Conservation (phyloP, 2,329 filamentous ascomycete species). For the Mollisia scopiformis region DNA sequence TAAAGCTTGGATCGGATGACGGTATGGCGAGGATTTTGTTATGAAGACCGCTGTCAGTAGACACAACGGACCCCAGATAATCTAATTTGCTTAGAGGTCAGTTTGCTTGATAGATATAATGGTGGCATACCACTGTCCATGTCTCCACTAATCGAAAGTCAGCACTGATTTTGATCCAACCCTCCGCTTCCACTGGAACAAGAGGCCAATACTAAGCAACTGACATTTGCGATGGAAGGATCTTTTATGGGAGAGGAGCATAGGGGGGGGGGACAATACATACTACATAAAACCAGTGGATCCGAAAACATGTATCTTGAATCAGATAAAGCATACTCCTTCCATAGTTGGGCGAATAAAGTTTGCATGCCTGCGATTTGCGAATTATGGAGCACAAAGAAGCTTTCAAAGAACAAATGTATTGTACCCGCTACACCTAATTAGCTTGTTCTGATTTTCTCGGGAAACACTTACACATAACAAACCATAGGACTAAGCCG, state of each 20-base stretch:
- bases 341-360: conserved; percentile 58
- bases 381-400: conserved; percentile 49
- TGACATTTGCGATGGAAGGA: background rate
- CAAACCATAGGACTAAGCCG: conserved; percentile 34
- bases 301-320: conserved; percentile 57
- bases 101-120: no score
- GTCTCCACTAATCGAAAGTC: conserved; percentile 19
- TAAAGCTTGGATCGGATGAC: conserved; percentile 53
- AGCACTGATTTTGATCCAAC: background rate
- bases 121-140: conserved; percentile 46
- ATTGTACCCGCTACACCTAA: conserved; percentile 30
- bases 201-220: no score
- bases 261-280: background rate
- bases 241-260: background rate
- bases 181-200: background rate
- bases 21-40: conserved; percentile 43
- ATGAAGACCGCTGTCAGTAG: conserved; percentile 52
- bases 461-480: conserved; percentile 37
- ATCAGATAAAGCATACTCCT: conserved; percentile 60
- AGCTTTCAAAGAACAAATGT: conserved; percentile 41
- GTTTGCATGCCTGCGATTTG: conserved; percentile 43
- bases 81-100: conserved; percentile 35
- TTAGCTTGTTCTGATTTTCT: background rate
- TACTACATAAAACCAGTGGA: conserved; percentile 51
- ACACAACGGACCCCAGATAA: conserved; percentile 62